Base-by-base conservation (phyloP, 176 grass and related monocot genomes). In the Oryza australiensis region DNA sequence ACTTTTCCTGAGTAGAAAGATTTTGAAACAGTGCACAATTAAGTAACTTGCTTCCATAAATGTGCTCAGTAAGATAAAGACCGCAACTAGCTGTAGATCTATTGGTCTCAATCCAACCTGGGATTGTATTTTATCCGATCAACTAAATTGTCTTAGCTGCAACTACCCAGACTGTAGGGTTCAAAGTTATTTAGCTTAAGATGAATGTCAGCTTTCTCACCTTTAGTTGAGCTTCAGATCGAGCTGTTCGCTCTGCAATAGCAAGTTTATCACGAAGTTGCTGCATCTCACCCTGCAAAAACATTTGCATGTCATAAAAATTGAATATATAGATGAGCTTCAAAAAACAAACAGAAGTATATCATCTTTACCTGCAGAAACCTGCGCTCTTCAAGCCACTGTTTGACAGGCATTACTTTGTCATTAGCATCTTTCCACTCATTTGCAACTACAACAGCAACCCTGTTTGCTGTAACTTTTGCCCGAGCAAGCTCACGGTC, bases 331-430 rank as follows among this genome's bases (percentile, higher is more conserved):
- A 74, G 23, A 26, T 40, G 24, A 32, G 40, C 41, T 51, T 29
- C 7, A 57, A 32, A 60, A 87, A 87, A 77, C 32, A 83, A 73
- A 34, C 55, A 11, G 14, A 24, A 62, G 5, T 33, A 57, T 73
- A 77, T 32, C 53, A 64, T 62, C 82, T 42, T 84, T 84, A 95
- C 96, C 78, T 95, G 96, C 87, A 98, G 80, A 80, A 98, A 98
- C 49, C 96, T 95, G 88, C 96, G 88, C 29, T 98, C 96, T 80
- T 98, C 93, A 66, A 98, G 96, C 96, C 96, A 98, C 76, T 98
- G 96, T 73, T 87, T 98, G 74, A 98, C 93, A 68, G 96, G 96
- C 96, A 98, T 98, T 74, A 98, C 96, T 95, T 98, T 98, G 59
- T 95, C 96, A 88, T 93, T 98, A 69, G 87, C 90, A 91, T 95